Evolutionary conservation across 1,139 yeast species (phyloP).

Genomic region (Debaryomycetaceae sp.): DNA sequence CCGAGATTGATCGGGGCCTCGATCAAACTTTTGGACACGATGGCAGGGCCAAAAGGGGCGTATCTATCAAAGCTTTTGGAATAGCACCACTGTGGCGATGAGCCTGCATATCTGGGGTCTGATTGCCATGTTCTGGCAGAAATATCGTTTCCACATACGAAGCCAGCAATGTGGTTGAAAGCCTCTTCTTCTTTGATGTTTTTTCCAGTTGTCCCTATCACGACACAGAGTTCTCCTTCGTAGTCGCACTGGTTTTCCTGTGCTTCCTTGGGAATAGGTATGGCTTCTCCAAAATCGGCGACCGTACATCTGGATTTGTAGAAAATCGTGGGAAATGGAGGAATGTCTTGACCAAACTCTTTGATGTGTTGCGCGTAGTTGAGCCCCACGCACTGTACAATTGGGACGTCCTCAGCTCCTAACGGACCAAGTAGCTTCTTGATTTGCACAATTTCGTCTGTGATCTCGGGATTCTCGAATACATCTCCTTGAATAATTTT

Average conservation of each 20-base stretch:
- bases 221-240: slow-evolving; percentile 52
- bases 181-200: slow-evolving; percentile 43
- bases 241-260: slow-evolving; percentile 41
- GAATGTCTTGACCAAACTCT: slow-evolving; percentile 28
- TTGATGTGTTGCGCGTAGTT: slow-evolving; percentile 30
- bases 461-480: slow-evolving; percentile 31
- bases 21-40: slow-evolving; percentile 35
- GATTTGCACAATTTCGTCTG: slow-evolving; percentile 28
- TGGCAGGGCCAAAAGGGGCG: slow-evolving; percentile 53
- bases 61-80: slow-evolving; percentile 55
- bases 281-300: slow-evolving; percentile 34
- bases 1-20: slow-evolving; percentile 33
- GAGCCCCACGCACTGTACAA: slow-evolving; percentile 37
- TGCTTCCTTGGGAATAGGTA: slow-evolving; percentile 42
- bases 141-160: slow-evolving; percentile 52
- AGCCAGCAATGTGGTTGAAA: slow-evolving; percentile 46
- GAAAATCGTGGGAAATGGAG: slow-evolving; percentile 47
- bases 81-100: slow-evolving; percentile 49
- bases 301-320: slow-evolving; percentile 43
- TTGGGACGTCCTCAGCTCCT: slow-evolving; percentile 26
- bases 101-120: slow-evolving; percentile 19
- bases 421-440: slow-evolving; percentile 36
- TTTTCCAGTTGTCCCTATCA: slow-evolving; percentile 48
- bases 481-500: slow-evolving; percentile 39
- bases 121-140: slow-evolving; percentile 54